Conservation (phyloP, 2,329 filamentous ascomycete genomes). For the Fusarium protoensiforme region DNA sequence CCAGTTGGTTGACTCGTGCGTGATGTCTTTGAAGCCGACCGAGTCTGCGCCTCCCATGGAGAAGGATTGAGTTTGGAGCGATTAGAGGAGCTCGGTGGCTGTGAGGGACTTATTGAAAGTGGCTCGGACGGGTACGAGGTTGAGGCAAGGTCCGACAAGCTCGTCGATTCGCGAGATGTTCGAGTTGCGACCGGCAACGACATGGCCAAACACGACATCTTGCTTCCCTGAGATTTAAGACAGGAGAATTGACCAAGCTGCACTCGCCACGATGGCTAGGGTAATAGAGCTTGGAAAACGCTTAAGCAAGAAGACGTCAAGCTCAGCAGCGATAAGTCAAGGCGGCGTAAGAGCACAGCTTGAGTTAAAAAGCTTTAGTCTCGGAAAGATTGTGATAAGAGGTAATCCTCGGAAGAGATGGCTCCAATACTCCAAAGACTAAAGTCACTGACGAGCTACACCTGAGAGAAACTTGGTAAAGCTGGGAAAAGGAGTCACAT, state of each 20-base stretch:
- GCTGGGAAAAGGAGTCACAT: conserved; percentile 24
- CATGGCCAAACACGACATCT: conserved; percentile 55
- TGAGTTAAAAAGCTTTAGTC: background rate
- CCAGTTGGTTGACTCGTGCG: conserved; percentile 31
- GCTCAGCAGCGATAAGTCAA: background rate
- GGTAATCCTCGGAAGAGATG: conserved; percentile 52
- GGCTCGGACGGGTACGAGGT: conserved; percentile 43
- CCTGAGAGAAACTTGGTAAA: conserved; percentile 35
- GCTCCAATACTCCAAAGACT: conserved; percentile 54
- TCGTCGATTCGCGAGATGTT: conserved; percentile 46
- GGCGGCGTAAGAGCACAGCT: background rate
- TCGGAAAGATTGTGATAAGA: conserved; percentile 44
- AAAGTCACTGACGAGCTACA: background rate
- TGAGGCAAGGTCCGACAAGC: conserved; percentile 54
- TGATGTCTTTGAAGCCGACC: background rate
- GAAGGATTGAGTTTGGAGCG: conserved; percentile 9
- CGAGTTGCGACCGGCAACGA: conserved; percentile 54
- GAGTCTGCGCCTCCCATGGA: background rate
- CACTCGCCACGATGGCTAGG: conserved; percentile 51
- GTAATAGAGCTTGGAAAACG: conserved; percentile 1
- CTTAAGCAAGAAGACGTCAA: background rate
- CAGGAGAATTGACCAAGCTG: conserved; percentile 54
- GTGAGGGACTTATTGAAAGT: background rate
- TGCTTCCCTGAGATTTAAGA: conserved; percentile 46
- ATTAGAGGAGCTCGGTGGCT: background rate